Evolutionary conservation across 2,329 filamentous ascomycete genomes (phyloP).

Genomic region (Arthroderma sp.): DNA sequence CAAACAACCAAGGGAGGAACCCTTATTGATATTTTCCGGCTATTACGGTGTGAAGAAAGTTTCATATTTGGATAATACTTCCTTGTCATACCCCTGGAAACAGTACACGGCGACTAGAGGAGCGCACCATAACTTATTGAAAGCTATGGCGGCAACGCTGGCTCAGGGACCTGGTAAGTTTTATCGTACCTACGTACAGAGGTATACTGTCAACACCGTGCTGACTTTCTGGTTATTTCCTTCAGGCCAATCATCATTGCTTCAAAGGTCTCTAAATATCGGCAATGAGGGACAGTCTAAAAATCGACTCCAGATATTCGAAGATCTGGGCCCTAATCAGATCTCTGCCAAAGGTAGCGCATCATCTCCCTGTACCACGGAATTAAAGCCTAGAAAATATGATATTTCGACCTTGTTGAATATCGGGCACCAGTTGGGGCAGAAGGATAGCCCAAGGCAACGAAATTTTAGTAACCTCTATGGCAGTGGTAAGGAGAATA

Average conservation of each 20-base stretch:
- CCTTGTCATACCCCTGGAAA: not conserved
- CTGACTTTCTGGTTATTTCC: not conserved
- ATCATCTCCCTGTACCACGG: not conserved
- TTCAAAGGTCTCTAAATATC: not conserved
- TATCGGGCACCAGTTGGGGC: slow-evolving; percentile 17
- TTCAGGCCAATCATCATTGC: not conserved
- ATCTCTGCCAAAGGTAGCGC: not conserved
- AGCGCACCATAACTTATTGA: too few species aligned
- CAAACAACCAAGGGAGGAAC: not conserved
- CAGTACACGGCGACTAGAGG: not conserved
- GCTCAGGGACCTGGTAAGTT: not conserved
- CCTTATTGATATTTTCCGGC: not conserved
- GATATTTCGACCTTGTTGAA: slow-evolving; percentile 28
- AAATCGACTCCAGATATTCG: not conserved
- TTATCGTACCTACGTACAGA: too few species aligned
- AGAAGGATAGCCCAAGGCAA: not conserved
- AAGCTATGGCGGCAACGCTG: not conserved
- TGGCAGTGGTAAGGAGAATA: not conserved
- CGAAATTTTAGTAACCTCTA: not conserved
- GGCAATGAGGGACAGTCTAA: not conserved
- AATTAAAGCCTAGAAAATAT: slow-evolving; percentile 22
- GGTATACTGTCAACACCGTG: not conserved
- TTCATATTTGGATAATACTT: not conserved
- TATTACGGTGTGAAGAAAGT: not conserved
- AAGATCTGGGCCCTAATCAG: not conserved